Evolutionary conservation across 257 asterid genomes (phyloP).

Genomic region (Primulina tabacum): DNA sequence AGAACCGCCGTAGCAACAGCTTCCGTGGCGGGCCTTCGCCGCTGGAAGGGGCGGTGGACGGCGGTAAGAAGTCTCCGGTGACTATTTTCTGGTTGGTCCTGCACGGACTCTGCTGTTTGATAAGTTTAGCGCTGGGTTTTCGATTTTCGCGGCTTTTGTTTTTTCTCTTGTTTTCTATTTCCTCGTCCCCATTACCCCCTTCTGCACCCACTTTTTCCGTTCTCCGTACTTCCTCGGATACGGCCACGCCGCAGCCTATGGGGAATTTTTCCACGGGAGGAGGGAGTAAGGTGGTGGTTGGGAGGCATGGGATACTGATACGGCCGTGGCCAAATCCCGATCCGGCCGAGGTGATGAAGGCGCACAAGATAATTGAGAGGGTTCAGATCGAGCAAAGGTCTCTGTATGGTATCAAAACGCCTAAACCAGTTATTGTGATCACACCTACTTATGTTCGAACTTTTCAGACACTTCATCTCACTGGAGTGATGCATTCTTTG

Average conservation of each 20-base stretch:
- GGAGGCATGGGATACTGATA: constrained; percentile 89
- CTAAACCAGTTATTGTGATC: constrained; percentile 66
- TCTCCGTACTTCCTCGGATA: constrained; percentile 19
- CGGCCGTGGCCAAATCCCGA: constrained; percentile 99
- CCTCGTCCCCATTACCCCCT: constrained; percentile 32
- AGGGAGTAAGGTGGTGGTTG: constrained; percentile 80
- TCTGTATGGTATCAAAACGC: constrained; percentile 77
- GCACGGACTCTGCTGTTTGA: constrained; percentile 79
- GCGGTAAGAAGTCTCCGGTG: constrained; percentile 67
- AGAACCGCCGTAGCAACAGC: constrained; percentile 75
- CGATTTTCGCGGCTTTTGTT: constrained; percentile 88
- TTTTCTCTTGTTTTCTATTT: constrained; percentile 55
- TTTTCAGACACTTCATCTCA: constrained; percentile 88
- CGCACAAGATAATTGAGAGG: constrained; percentile 79
- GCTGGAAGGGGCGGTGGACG: constrained; percentile 62
- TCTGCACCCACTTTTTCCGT: constrained; percentile 43
- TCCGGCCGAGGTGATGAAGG: constrained; percentile 86
- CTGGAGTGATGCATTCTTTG: constrained; percentile 91
- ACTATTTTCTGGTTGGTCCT: constrained; percentile 71
- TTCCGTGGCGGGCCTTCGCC: constrained; percentile 60
- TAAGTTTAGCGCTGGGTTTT: constrained; percentile 86
- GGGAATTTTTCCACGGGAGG: constrained; percentile 35
- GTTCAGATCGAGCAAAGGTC: constrained; percentile 88
- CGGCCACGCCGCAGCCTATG: constrained; percentile 28
- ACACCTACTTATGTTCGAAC: constrained; percentile 94